Percentiles rank a stretch among this genome's conserved stretches.
Evolutionary conservation across 176 grass and related monocot genomes (phyloP).

Genomic region (Alloteropsis semialata): DNA sequence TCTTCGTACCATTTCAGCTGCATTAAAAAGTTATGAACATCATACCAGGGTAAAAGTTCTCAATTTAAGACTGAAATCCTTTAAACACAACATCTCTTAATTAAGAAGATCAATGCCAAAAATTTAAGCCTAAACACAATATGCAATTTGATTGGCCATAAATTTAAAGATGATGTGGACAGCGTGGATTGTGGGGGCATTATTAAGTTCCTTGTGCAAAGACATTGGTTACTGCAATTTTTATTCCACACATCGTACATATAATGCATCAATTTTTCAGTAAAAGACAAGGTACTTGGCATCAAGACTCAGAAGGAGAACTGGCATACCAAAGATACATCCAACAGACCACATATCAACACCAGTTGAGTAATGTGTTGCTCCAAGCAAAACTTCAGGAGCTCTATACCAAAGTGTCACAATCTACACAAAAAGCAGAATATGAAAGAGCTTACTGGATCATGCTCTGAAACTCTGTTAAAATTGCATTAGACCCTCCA

Average conservation of each 20-base stretch:
- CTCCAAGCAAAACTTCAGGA: no score
- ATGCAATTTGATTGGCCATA: neutral
- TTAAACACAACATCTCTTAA: neutral
- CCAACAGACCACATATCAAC: slow-evolving; percentile 97
- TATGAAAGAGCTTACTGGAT: neutral
- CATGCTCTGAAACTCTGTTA: neutral
- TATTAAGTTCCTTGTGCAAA: neutral
- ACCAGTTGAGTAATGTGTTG: slow-evolving; percentile 88
- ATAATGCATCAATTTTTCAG: neutral
- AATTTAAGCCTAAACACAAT: neutral
- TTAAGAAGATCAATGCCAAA: neutral
- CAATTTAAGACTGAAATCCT: neutral
- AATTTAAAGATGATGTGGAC: neutral
- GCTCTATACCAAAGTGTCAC: slow-evolving; percentile 96
- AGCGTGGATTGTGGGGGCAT: no score
- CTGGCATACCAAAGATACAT: slow-evolving; percentile 80
- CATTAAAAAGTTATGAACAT: slow-evolving; percentile 23
- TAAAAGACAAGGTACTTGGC: neutral
- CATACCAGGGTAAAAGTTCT: neutral
- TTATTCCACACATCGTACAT: neutral
- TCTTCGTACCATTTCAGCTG: slow-evolving; percentile 96
- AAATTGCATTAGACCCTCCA: neutral
- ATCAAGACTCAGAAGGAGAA: neutral
- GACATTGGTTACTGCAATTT: neutral
- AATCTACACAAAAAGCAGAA: slow-evolving; percentile 49